Evolutionary conservation across 495 filamentous ascomycete genomes (phyloP), one percentile per base, ranked within the genome.

Genomic region (Daldinia bambusicola): DNA sequence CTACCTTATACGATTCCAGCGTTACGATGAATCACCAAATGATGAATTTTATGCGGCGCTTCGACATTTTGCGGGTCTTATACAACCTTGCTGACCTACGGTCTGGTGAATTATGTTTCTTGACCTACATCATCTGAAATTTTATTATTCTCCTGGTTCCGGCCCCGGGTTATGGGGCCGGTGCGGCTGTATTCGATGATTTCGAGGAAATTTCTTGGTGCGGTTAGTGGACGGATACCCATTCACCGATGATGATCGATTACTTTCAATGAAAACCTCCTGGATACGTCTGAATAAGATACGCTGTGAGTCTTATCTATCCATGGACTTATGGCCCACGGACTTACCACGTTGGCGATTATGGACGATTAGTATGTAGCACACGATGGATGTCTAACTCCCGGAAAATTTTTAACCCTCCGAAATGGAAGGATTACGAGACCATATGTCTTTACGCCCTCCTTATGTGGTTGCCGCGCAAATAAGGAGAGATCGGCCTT

Each of bases 271-370:
- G 52, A 37, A 58, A 38, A 55, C 40, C 26, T 66, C 66, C 70
- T 73, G 70, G 70, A 73, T 73, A 73, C 30, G 51, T 53, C 61
- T 61, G 34, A 59, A 55, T 53, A 32, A 51, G 55, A 36, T 63
- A 59, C 12, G 58, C 55, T 41, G 56, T 58, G 52, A 63, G 70
- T 55, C 63, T 41, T 59, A 58, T n/a, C 50, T 36, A 66, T 53
- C 53, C 26, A 53, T 51, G 43, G 61, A 32, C 63, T 72, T 68
- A 31, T 32, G 52, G 36, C 45, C 48, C 51, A 59, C 40, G 60
- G 60, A 50, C 41, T 66, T 57, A 43, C 62, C 37, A 63, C n/a
- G 16, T 69, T 66, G 57, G 66, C 52, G 43, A 66, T 61, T 53
- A 60, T 32, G 16, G 59, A 50, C 48, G 50, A 26, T 45, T 34